Evolutionary conservation across 306 rosid genomes (phyloP), one percentile per base, ranked within the genome.

Genomic region (Benincasa hispida): DNA sequence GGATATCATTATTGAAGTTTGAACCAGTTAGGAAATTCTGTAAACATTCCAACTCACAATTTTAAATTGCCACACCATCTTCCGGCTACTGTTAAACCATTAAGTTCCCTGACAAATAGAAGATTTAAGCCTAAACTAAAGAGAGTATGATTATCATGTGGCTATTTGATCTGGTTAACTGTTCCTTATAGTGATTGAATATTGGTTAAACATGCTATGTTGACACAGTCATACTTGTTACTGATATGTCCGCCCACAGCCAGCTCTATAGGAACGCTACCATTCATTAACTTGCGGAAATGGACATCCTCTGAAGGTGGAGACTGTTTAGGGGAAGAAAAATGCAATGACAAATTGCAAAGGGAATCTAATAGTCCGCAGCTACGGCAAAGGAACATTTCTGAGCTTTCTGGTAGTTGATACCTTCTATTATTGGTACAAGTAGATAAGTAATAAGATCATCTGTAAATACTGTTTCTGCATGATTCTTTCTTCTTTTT

Each of bases 231-330:
- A 54, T 37, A 66, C 82, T 66, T 61, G 63, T 67, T 79, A 35
- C 80, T 74, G 41, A 62, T 27, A 76, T 78, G 54, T 55, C 58
- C 35, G 6, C 19, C 77, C 78, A 57, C 53, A 72, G 84, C 47
- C 45, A 82, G 80, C 66, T 65, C 74, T 60, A 54, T 45, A 53
- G 83, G 72, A 72, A 22, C 12, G 5, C 84, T 85, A 42, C 89
- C 86, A 14, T 54, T 69, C 77, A 85, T 90, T 81, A 74, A 18
- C 28, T 83, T 94, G 87, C 75, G 73, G 81, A 91, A 94, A 88
- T 90, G 95, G 97, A 81, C 75, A 75, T 87, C 93, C 70, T 76
- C 89, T 19, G 87, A 80, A 8, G 63, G 79, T 77, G 85, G 73
- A 78, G 30, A 72, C 61, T 27, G 79, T 59, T 77, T 53, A 24